phyloP scores from a whole-genome alignment of 352 stramenopile species.

The Globisporangium paddicum region DNA sequence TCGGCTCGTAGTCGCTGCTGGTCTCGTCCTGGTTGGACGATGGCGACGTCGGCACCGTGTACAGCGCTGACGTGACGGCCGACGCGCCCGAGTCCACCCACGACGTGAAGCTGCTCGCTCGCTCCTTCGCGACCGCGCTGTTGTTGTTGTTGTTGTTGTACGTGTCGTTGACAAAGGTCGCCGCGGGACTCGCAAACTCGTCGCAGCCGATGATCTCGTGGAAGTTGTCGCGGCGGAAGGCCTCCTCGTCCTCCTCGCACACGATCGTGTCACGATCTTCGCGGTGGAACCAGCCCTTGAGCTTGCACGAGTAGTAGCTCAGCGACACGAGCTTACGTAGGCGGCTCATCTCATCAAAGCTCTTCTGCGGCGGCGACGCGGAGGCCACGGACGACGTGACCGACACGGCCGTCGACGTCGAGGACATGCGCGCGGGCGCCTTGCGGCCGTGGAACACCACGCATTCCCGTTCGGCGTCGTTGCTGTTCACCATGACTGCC shows the following conservation, averaged over 20 bases:
- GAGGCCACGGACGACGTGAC: neutral
- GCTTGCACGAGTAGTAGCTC: constrained; percentile 45
- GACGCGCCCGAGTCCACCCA: constrained; percentile 16
- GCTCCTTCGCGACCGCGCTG: constrained; percentile 7
- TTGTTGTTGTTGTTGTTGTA: neutral
- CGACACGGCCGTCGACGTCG: neutral
- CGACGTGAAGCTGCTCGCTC: constrained; percentile 13
- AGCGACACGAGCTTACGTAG: constrained; percentile 62
- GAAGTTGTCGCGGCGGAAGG: constrained; percentile 28
- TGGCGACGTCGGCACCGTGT: constrained; percentile 4
- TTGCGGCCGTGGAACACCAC: neutral
- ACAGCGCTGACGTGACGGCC: constrained; percentile 15
- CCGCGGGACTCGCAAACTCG: constrained; percentile 15
- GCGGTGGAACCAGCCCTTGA: constrained; percentile 47
- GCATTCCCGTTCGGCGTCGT: neutral
- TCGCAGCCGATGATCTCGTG: constrained; percentile 49
- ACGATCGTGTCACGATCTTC: constrained; percentile 56
- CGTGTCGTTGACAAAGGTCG: constrained; percentile 2
- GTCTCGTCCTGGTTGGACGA: neutral
- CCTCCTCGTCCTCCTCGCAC: constrained; percentile 54
- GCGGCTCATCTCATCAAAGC: constrained; percentile 27
- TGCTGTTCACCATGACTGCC: constrained; percentile 12
- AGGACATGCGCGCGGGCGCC: neutral
- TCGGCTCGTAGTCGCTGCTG: constrained; percentile 35
- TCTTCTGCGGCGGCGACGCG: constrained; percentile 7